A percentile compares a stretch with the other conserved stretches of the same genome.
phyloP scores from a whole-genome alignment of 495 filamentous ascomycete genomes.

The Penicillium waksmanii region DNA sequence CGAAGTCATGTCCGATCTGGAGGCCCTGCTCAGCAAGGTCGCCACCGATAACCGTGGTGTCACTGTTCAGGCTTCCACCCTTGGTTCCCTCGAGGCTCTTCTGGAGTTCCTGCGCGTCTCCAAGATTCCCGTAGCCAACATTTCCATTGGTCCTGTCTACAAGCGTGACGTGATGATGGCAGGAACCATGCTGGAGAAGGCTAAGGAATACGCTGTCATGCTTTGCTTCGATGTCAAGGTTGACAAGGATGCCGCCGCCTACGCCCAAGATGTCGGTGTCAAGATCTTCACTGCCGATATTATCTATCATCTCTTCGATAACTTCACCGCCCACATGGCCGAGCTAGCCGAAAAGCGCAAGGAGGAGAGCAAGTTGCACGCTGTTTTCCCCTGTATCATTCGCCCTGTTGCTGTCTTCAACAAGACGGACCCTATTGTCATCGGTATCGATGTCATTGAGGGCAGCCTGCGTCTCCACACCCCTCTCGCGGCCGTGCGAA shows the following conservation, averaged over 20 bases:
- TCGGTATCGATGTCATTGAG: conserved; percentile 94
- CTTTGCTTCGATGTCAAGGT: conserved; percentile 99
- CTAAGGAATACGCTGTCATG: conserved; percentile 96
- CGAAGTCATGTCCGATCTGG: conserved; percentile 94
- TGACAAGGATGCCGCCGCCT: conserved; percentile 90
- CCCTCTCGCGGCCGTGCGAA: conserved; percentile 82
- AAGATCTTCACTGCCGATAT: conserved; percentile 99
- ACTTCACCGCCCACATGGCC: conserved; percentile 93
- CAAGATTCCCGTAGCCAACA: conserved; percentile 97
- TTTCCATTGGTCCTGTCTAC: conserved; percentile 96
- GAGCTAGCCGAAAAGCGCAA: conserved; percentile 85
- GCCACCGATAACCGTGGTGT: conserved; percentile 92
- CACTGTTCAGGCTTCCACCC: conserved; percentile 94
- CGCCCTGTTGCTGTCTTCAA: conserved; percentile 93
- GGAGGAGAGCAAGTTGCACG: conserved; percentile 91
- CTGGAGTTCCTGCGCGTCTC: conserved; percentile 92
- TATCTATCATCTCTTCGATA: conserved; percentile 98
- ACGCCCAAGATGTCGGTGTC: conserved; percentile 92
- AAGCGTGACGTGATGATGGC: conserved; percentile 98
- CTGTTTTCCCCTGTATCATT: conserved; percentile 96
- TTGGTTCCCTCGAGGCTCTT: conserved; percentile 94
- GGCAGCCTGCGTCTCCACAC: conserved; percentile 84
- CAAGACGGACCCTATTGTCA: conserved; percentile 94
- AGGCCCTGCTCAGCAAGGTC: conserved; percentile 85
- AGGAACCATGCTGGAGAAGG: conserved; percentile 95